phyloP scores from a whole-genome alignment of 2,329 filamentous ascomycete species.

The Fusarium pseudoanthophilum region DNA sequence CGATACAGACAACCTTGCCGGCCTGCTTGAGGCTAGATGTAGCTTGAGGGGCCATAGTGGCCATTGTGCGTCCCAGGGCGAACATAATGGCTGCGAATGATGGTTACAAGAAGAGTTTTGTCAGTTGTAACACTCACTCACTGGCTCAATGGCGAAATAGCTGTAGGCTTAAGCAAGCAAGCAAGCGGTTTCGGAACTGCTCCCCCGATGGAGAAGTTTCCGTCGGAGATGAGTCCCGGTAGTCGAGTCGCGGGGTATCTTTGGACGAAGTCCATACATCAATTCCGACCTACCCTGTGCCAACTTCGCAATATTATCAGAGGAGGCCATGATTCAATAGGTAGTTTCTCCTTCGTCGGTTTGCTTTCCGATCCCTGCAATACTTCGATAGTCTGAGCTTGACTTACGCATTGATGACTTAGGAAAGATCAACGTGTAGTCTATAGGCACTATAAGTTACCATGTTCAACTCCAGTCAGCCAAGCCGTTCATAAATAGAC shows the following conservation, averaged over 20 bases:
- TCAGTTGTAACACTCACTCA: not conserved
- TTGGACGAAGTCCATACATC: not conserved
- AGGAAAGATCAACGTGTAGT: not conserved
- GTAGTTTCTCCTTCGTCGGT: not conserved
- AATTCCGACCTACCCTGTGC: constrained; percentile 3
- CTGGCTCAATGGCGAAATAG: constrained; percentile 4
- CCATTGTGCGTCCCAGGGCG: constrained; percentile 52
- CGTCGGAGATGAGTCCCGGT: constrained; percentile 41
- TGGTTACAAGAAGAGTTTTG: not conserved
- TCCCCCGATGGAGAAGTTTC: constrained; percentile 41
- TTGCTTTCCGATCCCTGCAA: not conserved
- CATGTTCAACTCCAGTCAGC: not conserved
- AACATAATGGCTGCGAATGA: constrained; percentile 47
- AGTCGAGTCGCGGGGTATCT: constrained; percentile 8
- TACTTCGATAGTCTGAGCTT: not conserved
- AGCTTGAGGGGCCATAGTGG: constrained; percentile 55
- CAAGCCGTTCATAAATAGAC: not conserved
- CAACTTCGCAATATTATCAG: constrained; percentile 15
- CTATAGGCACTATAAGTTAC: not conserved
- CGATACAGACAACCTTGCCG: constrained; percentile 89
- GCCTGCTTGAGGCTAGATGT: constrained; percentile 61
- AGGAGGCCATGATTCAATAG: not conserved
- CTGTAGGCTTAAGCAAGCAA: constrained; percentile 2
- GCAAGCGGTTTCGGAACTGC: constrained; percentile 33
- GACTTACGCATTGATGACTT: not conserved